Percentiles rank a stretch among this genome's conserved stretches.
Evolutionary conservation across 2,329 filamentous ascomycete genomes (phyloP).

Genomic region (Alternaria atra): DNA sequence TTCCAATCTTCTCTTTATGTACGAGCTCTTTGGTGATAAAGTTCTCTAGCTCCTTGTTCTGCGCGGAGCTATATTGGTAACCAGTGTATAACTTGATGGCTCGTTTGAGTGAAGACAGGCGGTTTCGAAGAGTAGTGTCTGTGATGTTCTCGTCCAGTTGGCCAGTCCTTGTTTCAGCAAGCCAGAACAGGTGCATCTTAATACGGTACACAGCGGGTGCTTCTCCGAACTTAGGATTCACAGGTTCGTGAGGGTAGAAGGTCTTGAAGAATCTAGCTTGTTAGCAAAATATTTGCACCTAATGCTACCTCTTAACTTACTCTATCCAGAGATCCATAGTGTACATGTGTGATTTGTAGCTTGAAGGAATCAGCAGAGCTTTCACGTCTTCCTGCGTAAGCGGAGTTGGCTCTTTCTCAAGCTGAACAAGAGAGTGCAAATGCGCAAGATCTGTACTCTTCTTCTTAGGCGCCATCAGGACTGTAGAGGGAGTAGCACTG

Average conservation of each 20-base stretch:
- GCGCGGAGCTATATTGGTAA: slow-evolving; percentile 7
- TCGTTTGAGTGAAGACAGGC: slow-evolving; percentile 15
- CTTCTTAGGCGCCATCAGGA: no score
- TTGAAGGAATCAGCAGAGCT: neutral
- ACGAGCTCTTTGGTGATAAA: slow-evolving; percentile 6
- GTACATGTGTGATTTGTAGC: no score
- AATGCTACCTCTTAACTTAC: no score
- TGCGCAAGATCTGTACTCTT: no score
- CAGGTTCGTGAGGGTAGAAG: neutral
- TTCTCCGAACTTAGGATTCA: neutral
- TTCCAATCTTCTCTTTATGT: neutral
- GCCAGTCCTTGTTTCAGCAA: slow-evolving; percentile 9
- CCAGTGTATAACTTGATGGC: slow-evolving; percentile 16
- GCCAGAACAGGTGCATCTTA: slow-evolving; percentile 11
- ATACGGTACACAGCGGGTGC: slow-evolving; percentile 3
- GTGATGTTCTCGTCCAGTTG: slow-evolving; percentile 18
- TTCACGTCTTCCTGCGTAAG: no score
- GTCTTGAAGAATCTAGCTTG: neutral
- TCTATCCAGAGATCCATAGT: no score
- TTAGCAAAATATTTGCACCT: neutral
- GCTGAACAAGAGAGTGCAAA: no score
- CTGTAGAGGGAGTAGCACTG: no score
- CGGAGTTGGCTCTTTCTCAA: no score
- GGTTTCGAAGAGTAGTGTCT: slow-evolving; percentile 11
- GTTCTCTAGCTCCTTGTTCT: slow-evolving; percentile 8